Percentiles rank a stretch among this genome's conserved stretches.
These are phyloP conservation scores for Pythium scleroteichum DNA, from an alignment of 352 stramenopile genomes.

Conservation along the genomic window DNA sequence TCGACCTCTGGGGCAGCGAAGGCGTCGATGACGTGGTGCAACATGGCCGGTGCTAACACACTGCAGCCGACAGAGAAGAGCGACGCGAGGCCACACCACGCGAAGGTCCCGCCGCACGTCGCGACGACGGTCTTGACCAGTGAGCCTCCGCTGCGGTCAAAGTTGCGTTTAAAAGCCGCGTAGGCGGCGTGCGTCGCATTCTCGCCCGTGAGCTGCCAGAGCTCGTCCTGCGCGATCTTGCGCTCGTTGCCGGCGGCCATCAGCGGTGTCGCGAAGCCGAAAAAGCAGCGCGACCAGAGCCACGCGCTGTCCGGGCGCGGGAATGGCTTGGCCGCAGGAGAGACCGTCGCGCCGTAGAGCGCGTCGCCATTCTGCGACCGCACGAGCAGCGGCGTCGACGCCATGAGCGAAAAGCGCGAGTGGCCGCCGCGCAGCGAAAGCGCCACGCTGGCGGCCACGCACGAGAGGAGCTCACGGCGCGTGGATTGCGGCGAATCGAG, in stretches of 20 bases:
- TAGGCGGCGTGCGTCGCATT: slow-evolving; percentile 28
- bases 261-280: slow-evolving; percentile 33
- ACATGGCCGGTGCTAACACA: slow-evolving; percentile 39
- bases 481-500: too few relatives aligned
- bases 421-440: too few relatives aligned
- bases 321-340: too few relatives aligned
- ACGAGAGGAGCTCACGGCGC: too few relatives aligned
- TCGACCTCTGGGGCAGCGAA: slow-evolving; percentile 33
- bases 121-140: slow-evolving; percentile 27
- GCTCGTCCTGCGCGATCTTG: slow-evolving; percentile 32
- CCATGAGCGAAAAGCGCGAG: not conserved
- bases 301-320: not conserved
- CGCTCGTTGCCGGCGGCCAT: slow-evolving; percentile 33
- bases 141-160: slow-evolving; percentile 13
- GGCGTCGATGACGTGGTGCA: slow-evolving; percentile 42
- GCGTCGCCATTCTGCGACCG: not conserved
- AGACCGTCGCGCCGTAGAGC: not conserved
- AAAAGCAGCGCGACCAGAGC: slow-evolving; percentile 29
- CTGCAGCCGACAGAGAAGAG: slow-evolving; percentile 19
- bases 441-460: too few relatives aligned
- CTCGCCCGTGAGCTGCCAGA: slow-evolving; percentile 29
- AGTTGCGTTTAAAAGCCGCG: slow-evolving; percentile 27
- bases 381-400: not conserved
- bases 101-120: slow-evolving; percentile 28
- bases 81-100: slow-evolving; percentile 24